Evolutionary conservation across 495 filamentous ascomycete species (phyloP).

Genomic region (Hypoxylon cercidicola): DNA sequence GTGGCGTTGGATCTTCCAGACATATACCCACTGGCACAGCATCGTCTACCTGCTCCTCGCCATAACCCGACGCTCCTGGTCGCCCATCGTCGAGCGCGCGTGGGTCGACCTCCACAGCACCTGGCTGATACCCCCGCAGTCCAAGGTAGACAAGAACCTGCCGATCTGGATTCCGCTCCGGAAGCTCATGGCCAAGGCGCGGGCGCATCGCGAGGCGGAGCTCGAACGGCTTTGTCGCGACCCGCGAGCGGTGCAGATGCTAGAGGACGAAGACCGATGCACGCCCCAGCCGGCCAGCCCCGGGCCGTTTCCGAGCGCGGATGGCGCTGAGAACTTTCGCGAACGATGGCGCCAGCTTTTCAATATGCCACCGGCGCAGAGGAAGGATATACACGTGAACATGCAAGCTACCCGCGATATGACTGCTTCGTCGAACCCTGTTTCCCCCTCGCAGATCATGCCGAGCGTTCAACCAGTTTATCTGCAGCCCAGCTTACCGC

Average conservation of each 20-base stretch:
- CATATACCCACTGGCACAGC: constrained; percentile 70
- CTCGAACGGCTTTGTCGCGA: constrained; percentile 51
- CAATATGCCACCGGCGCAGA: neutral
- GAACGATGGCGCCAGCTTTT: constrained; percentile 55
- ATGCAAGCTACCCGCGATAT: neutral
- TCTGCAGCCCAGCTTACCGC: constrained; percentile 43
- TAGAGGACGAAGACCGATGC: constrained; percentile 49
- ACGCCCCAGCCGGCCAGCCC: constrained; percentile 48
- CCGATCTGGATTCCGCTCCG: constrained; percentile 65
- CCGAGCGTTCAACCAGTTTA: constrained; percentile 42
- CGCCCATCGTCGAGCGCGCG: constrained; percentile 61
- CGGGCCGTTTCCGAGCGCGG: constrained; percentile 42
- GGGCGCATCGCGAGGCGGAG: constrained; percentile 56
- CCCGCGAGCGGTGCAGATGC: constrained; percentile 35
- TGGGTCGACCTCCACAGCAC: constrained; percentile 63
- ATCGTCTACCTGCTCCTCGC: constrained; percentile 63
- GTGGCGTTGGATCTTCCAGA: constrained; percentile 70
- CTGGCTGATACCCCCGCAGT: constrained; percentile 57
- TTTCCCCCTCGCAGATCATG: neutral
- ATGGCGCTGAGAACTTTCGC: constrained; percentile 45
- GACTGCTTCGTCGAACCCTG: neutral
- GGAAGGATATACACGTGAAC: neutral
- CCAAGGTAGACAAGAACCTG: constrained; percentile 50
- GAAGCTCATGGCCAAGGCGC: constrained; percentile 62
- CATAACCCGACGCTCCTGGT: constrained; percentile 60